Percentiles rank a stretch among this genome's conserved stretches.
Conservation (phyloP, 768 basidiomycete genomes). For the Psilocybe cyanescens region DNA sequence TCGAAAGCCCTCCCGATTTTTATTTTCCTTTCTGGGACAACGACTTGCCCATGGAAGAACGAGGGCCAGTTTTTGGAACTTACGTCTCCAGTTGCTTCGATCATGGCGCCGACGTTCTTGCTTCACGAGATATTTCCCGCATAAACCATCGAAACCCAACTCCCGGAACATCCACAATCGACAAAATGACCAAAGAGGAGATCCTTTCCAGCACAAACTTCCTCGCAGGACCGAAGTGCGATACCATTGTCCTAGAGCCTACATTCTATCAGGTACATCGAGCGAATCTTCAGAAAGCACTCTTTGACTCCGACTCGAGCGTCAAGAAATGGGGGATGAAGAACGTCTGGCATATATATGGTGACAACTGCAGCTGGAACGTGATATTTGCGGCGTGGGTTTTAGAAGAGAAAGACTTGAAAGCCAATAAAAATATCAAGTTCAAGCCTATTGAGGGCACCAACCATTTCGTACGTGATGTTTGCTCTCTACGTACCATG, state of each 20-base stretch:
- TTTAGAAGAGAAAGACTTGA: neutral
- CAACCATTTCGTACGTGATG: constrained; percentile 9
- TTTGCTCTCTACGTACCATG: neutral
- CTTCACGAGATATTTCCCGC: neutral
- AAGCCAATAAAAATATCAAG: neutral
- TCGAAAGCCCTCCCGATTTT: neutral
- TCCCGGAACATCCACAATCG: neutral
- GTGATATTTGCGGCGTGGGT: constrained; percentile 3
- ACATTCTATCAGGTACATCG: neutral
- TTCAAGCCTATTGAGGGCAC: constrained; percentile 2
- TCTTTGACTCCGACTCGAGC: constrained; percentile 1
- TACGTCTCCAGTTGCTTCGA: constrained; percentile 12
- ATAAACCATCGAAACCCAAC: constrained; percentile 4
- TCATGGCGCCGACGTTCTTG: neutral
- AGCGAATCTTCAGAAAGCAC: neutral
- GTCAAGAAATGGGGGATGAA: neutral
- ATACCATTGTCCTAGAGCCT: neutral
- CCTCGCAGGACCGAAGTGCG: neutral
- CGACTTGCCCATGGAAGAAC: neutral
- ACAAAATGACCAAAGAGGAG: neutral
- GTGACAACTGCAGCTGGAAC: constrained; percentile 2
- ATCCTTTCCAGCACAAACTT: neutral
- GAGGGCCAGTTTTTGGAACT: neutral
- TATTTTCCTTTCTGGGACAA: constrained; percentile 7
- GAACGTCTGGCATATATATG: constrained; percentile 8